Percentiles rank a stretch among this genome's conserved stretches.
These are phyloP conservation scores for Suhomyces sp. DNA, from an alignment of 805 yeast genomes.

Conservation along the genomic window DNA sequence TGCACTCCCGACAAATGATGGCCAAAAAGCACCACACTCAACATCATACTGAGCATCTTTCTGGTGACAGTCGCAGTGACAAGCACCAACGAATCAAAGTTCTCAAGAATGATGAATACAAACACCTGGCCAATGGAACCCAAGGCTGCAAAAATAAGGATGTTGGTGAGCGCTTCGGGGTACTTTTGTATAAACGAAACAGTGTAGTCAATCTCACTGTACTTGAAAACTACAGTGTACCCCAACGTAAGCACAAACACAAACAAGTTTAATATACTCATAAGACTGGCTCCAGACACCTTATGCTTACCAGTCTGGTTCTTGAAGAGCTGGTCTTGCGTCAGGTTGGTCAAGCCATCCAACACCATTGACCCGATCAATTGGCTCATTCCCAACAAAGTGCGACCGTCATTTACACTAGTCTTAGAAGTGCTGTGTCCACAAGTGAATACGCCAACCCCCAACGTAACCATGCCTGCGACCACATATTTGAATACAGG, in stretches of 20 bases:
- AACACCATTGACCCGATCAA: conserved; percentile 63
- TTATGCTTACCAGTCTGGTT: conserved; percentile 24
- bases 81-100: conserved; percentile 78
- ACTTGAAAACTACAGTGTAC: conserved; percentile 46
- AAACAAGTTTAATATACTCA: conserved; percentile 62
- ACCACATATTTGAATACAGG: conserved; percentile 76
- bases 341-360: conserved; percentile 91
- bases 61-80: conserved; percentile 95
- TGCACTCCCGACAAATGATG: conserved; percentile 63
- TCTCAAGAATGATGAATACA: conserved; percentile 78
- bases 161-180: conserved; percentile 56
- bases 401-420: conserved; percentile 40
- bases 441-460: conserved; percentile 77
- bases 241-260: conserved; percentile 45
- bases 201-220: conserved; percentile 48
- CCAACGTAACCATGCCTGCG: conserved; percentile 73
- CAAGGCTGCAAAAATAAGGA: conserved; percentile 64
- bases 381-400: conserved; percentile 56
- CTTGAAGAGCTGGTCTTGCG: conserved; percentile 83
- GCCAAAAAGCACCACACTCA: conserved; percentile 85
- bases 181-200: conserved; percentile 47
- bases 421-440: conserved; percentile 21
- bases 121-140: conserved; percentile 96
- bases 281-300: conserved; percentile 82
- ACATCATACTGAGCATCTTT: conserved; percentile 91